Percentiles rank a stretch among this genome's conserved stretches.
Evolutionary conservation across 2,329 filamentous ascomycete genomes (phyloP).

Genomic region (Diaporthe citri): DNA sequence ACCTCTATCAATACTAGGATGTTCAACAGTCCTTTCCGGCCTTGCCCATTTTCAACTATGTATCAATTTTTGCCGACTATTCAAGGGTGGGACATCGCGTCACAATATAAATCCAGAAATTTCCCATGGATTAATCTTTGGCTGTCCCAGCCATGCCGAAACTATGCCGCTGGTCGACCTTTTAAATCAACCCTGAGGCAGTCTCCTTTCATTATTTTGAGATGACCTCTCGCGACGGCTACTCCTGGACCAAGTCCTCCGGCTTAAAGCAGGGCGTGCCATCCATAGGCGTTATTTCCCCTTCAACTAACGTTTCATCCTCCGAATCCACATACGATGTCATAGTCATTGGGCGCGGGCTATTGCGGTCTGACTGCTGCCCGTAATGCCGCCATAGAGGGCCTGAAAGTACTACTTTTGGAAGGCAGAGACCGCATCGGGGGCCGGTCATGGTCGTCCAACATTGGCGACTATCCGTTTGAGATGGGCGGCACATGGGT

Average conservation of each 20-base stretch:
- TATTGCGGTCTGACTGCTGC: conserved; percentile 7
- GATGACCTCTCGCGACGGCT: conserved; percentile 9
- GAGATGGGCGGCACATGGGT: conserved; percentile 61
- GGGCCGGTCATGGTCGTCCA: conserved; percentile 54
- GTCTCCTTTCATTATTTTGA: not conserved
- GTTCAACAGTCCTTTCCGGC: not conserved
- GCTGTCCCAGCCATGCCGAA: no score
- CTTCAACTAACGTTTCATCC: not conserved
- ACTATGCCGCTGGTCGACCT: no score
- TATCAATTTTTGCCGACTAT: not conserved
- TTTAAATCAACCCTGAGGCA: no score
- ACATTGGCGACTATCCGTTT: conserved; percentile 51
- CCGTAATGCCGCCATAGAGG: not conserved
- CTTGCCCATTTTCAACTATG: no score
- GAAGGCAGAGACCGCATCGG: conserved; percentile 58
- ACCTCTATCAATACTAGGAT: not conserved
- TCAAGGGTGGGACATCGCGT: not conserved
- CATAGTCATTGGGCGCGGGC: not conserved
- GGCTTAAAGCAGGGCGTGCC: conserved; percentile 4
- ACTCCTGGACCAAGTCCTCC: not conserved
- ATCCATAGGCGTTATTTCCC: not conserved
- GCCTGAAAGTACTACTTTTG: conserved; percentile 44
- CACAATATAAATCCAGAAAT: not conserved
- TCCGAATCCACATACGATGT: conserved; percentile 1
- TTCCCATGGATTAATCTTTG: not conserved